A percentile compares a stretch with the other conserved stretches of the same genome.
Conservation (phyloP, 352 stramenopile genomes). For the Globisporangium nunn region DNA sequence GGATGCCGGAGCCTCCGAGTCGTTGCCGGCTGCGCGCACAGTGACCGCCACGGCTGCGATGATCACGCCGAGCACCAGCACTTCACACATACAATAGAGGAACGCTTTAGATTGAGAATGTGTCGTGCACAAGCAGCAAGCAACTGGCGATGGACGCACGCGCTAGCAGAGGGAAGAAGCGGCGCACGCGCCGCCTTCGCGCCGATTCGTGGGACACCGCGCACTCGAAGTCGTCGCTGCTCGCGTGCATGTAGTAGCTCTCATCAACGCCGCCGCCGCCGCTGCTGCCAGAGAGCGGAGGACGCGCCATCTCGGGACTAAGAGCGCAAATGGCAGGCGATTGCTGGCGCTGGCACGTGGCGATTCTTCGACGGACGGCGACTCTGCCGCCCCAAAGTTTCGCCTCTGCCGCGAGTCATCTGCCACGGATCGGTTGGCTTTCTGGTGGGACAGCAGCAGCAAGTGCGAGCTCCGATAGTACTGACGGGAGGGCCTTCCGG, state of each 20-base stretch:
- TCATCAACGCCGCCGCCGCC: constrained; percentile 5
- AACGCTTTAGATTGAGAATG: not conserved
- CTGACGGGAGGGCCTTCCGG: no score
- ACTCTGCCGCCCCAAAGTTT: no score
- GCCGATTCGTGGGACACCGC: constrained; percentile 7
- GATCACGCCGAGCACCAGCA: constrained; percentile 27
- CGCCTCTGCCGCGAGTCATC: no score
- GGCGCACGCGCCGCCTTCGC: constrained; percentile 5
- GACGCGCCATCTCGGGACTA: not conserved
- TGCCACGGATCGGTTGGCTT: no score
- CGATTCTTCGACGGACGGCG: no score
- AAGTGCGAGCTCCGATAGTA: no score
- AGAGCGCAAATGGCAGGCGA: no score
- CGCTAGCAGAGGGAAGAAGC: constrained; percentile 11
- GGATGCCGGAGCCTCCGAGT: not conserved
- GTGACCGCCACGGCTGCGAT: constrained; percentile 33
- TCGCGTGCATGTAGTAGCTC: constrained; percentile 18
- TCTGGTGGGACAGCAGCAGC: no score
- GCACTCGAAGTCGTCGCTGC: constrained; percentile 11
- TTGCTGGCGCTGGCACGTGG: no score
- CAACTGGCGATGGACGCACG: not conserved
- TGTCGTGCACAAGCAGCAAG: not conserved
- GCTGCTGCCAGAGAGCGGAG: constrained; percentile 1
- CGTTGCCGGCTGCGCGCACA: constrained; percentile 17
- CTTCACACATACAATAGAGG: constrained; percentile 1